phyloP scores from a whole-genome alignment of 2,329 filamentous ascomycete genomes.

The Alternaria brassicae region DNA sequence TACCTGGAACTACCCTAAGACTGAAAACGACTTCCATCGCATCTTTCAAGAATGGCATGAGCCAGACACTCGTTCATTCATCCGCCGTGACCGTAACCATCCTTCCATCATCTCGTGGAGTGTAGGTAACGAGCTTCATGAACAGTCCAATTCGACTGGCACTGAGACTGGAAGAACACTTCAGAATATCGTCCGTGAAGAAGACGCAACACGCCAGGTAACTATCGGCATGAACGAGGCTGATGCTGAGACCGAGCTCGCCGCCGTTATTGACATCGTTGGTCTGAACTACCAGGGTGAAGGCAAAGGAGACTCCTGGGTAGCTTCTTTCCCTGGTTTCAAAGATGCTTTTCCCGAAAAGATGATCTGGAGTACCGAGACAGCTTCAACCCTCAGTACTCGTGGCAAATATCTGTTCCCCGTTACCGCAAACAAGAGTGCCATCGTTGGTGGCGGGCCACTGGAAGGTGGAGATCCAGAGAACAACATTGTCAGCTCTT shows the following conservation, averaged over 20 bases:
- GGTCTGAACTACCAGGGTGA: constrained; percentile 65
- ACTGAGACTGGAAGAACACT: constrained; percentile 49
- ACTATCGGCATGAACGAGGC: constrained; percentile 60
- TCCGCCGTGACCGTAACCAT: constrained; percentile 64
- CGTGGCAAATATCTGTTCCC: constrained; percentile 63
- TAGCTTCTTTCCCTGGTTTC: constrained; percentile 56
- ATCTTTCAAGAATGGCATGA: constrained; percentile 64
- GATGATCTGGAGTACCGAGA: constrained; percentile 47
- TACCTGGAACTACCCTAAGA: constrained; percentile 58
- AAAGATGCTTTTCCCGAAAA: constrained; percentile 57
- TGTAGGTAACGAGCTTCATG: constrained; percentile 62
- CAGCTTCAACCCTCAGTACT: constrained; percentile 56
- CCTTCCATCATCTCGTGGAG: constrained; percentile 62
- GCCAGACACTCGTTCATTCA: constrained; percentile 59
- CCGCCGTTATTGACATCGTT: constrained; percentile 56
- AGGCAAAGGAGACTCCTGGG: constrained; percentile 49
- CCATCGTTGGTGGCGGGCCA: constrained; percentile 48
- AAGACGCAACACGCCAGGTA: constrained; percentile 57
- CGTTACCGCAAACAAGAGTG: constrained; percentile 51
- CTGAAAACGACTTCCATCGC: constrained; percentile 58
- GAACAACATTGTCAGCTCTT: constrained; percentile 55
- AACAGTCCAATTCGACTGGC: constrained; percentile 52
- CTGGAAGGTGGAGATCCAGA: constrained; percentile 47
- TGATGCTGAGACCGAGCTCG: constrained; percentile 50
- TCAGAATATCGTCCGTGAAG: constrained; percentile 53